phyloP scores from a whole-genome alignment of 331 rosid species.

The Malus hybrid region DNA sequence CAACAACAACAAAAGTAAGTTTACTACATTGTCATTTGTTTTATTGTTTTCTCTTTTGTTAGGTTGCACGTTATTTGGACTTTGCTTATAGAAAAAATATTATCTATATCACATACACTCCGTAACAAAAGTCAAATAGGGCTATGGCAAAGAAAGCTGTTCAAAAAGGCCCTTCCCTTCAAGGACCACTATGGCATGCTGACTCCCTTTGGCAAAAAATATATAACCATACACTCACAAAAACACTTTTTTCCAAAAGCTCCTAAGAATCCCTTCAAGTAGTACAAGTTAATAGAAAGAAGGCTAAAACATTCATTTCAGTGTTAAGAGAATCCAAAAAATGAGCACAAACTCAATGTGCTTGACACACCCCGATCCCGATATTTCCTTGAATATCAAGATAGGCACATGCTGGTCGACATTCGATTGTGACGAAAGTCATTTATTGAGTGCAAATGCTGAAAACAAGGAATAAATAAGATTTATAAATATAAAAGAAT shows the following conservation, averaged over 20 bases:
- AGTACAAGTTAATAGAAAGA: too few relatives aligned
- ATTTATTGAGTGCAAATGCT: too few relatives aligned
- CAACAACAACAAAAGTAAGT: background rate
- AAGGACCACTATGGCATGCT: constrained; percentile 38
- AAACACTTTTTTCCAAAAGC: background rate
- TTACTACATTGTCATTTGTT: background rate
- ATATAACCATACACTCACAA: background rate
- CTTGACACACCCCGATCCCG: too few relatives aligned
- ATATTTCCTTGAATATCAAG: too few relatives aligned
- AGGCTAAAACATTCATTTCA: background rate
- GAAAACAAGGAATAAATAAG: too few relatives aligned
- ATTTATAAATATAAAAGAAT: too few relatives aligned
- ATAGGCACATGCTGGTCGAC: too few relatives aligned
- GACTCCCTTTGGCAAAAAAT: constrained; percentile 5
- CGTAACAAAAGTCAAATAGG: constrained; percentile 12
- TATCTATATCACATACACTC: too few relatives aligned
- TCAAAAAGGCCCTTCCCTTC: background rate
- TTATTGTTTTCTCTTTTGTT: too few relatives aligned
- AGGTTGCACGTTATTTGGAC: background rate
- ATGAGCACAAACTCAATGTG: constrained; percentile 31
- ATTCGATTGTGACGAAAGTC: too few relatives aligned
- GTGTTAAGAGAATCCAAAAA: constrained; percentile 5
- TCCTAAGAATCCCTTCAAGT: background rate
- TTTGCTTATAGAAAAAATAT: too few relatives aligned
- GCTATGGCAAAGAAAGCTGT: background rate